A percentile compares a stretch with the other conserved stretches of the same genome.
phyloP scores from a whole-genome alignment of 169 alveolate species.

The Cryptosporidium sp. region DNA sequence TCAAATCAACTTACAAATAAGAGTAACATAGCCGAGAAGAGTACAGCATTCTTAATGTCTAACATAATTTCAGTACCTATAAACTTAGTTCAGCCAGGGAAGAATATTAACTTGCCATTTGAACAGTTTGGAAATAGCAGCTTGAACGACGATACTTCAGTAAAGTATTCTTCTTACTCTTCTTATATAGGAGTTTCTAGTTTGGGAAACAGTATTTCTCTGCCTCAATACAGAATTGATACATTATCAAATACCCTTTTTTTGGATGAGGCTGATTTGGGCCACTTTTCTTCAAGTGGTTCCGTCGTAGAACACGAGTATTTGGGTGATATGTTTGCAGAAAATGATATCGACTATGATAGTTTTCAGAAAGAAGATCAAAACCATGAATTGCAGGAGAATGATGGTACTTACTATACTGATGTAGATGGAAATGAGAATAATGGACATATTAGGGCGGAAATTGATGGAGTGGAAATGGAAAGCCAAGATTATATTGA shows the following conservation, averaged over 20 bases:
- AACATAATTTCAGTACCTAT: slow-evolving; percentile 48
- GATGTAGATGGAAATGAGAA: neutral
- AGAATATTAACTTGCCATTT: slow-evolving; percentile 15
- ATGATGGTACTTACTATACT: neutral
- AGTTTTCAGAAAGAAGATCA: neutral
- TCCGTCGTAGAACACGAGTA: neutral
- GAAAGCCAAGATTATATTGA: slow-evolving; percentile 3
- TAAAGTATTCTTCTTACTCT: slow-evolving; percentile 28
- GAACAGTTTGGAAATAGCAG: neutral
- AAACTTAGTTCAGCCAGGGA: slow-evolving; percentile 59
- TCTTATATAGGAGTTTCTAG: slow-evolving; percentile 53
- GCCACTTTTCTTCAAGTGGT: neutral
- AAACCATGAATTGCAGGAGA: neutral
- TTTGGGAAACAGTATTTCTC: slow-evolving; percentile 31
- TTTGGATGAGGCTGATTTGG: slow-evolving; percentile 49
- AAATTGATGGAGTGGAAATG: neutral
- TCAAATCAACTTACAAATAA: slow-evolving; percentile 13
- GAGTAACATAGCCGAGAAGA: neutral
- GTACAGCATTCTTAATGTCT: slow-evolving; percentile 44
- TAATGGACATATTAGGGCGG: neutral
- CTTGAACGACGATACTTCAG: neutral
- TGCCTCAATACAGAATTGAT: slow-evolving; percentile 60
- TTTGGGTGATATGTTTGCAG: neutral
- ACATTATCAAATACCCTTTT: slow-evolving; percentile 19
- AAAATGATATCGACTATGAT: neutral